phyloP scores from a whole-genome alignment of 1,139 yeast genomes.

The Candida sanyaensis region DNA sequence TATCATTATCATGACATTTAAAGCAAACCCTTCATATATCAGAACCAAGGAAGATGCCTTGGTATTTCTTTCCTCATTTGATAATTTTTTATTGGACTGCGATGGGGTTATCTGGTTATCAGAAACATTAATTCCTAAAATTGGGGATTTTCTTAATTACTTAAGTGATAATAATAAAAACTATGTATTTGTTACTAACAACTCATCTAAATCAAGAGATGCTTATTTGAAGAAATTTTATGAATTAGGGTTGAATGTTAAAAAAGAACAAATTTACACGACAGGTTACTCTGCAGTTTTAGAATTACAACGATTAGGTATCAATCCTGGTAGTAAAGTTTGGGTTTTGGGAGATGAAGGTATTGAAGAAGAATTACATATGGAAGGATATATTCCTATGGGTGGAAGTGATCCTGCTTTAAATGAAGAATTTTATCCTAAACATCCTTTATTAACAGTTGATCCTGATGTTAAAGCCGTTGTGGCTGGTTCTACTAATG shows the following conservation, averaged over 20 bases:
- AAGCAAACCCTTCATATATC: conserved; percentile 23
- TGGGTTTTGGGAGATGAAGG: conserved; percentile 90
- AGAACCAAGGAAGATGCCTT: conserved; percentile 48
- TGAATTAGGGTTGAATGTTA: conserved; percentile 33
- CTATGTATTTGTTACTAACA: conserved; percentile 41
- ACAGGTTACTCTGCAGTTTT: conserved; percentile 41
- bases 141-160: conserved; percentile 62
- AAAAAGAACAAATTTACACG: conserved; percentile 34
- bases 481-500: conserved; percentile 42
- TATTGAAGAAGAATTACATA: conserved; percentile 68
- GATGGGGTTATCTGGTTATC: conserved; percentile 96
- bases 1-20: conserved; percentile 10
- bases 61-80: conserved; percentile 60
- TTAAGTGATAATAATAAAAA: conserved; percentile 44
- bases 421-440: conserved; percentile 24
- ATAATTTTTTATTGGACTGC: conserved; percentile 88
- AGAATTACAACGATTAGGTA: conserved; percentile 23
- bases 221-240: conserved; percentile 35
- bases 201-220: conserved; percentile 39
- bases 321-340: conserved; percentile 51
- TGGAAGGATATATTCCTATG: conserved; percentile 65
- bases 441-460: conserved; percentile 33
- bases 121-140: conserved; percentile 67
- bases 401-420: conserved; percentile 68
- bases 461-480: conserved; percentile 45